phyloP scores from a whole-genome alignment of 176 grass and related monocot species.

The Panicum miliaceum region DNA sequence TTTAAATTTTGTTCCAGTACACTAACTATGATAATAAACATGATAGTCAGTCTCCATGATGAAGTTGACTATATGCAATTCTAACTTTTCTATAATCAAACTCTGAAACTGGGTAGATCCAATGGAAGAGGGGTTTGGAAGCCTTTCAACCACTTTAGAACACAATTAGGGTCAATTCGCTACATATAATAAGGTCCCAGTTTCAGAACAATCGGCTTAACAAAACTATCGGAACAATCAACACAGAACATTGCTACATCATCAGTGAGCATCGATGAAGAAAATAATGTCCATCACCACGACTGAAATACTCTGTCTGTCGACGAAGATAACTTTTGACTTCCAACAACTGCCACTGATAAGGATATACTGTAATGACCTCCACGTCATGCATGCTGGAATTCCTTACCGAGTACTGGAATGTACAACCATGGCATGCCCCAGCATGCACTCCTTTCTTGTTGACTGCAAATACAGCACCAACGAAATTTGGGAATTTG shows the following conservation, averaged over 20 bases:
- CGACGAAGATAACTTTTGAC: conserved; percentile 11
- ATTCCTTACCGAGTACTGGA: conserved; percentile 83
- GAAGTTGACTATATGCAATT: background rate
- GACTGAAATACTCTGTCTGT: background rate
- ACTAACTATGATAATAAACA: background rate
- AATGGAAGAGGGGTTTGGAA: background rate
- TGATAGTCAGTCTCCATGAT: background rate
- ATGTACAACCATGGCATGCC: conserved; percentile 87
- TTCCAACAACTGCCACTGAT: background rate
- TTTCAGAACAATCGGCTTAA: conserved; percentile 3
- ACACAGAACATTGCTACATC: conserved; percentile 10
- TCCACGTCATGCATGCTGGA: conserved; percentile 76
- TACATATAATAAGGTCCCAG: background rate
- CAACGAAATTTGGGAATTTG: conserved; percentile 75
- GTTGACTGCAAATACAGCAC: conserved; percentile 75
- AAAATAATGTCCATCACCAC: background rate
- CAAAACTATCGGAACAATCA: background rate
- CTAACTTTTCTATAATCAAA: background rate
- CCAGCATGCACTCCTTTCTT: conserved; percentile 66
- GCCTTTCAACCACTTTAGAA: background rate
- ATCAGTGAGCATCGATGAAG: background rate
- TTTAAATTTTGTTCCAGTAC: background rate
- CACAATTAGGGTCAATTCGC: background rate
- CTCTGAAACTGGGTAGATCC: background rate
- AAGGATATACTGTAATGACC: conserved; percentile 72